Evolutionary conservation across 164 flowering plant genomes (phyloP).

Genomic region (grape (Vitis vinifera)): ASM3070453v1 NC_081807.1:5708501-5709000

Average conservation of each 20-base stretch:
- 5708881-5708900: constrained; percentile 63
- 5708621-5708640: constrained; percentile 51
- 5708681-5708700: constrained; percentile 18
- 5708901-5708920: constrained; percentile 65
- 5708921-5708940: constrained; percentile 16
- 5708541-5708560: neutral
- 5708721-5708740: neutral
- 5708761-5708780: constrained; percentile 27
- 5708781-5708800: constrained; percentile 57
- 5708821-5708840: constrained; percentile 53
- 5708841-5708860: constrained; percentile 74
- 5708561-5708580: neutral
- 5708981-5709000: neutral
- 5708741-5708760: neutral
- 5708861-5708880: constrained; percentile 67
- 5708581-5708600: constrained; percentile 17
- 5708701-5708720: no score
- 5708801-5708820: constrained; percentile 53
- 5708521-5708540: neutral
- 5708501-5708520: constrained; percentile 66
- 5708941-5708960: neutral
- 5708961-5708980: neutral
- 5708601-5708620: constrained; percentile 57
- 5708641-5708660: constrained; percentile 54
- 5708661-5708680: constrained; percentile 56